phyloP scores from a whole-genome alignment of 257 asterid species.

The Thymus mandschuricus region DNA sequence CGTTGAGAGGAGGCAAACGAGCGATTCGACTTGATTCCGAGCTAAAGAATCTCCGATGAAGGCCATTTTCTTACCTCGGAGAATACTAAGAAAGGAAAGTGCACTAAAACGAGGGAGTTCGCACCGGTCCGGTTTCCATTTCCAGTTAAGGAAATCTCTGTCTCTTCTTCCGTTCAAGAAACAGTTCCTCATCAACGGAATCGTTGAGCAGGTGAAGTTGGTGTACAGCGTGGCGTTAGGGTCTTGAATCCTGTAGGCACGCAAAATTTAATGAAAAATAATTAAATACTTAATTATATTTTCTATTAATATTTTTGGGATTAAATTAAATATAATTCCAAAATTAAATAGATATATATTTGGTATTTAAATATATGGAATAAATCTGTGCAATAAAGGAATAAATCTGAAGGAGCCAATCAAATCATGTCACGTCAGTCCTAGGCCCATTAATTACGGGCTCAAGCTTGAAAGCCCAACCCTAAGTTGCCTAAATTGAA shows the following conservation, averaged over 20 bases:
- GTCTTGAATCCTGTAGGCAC: conserved; percentile 42
- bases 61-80: conserved; percentile 67
- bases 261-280: too few relatives aligned
- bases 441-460: too few relatives aligned
- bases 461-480: too few relatives aligned
- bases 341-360: too few relatives aligned
- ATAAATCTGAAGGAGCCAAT: too few relatives aligned
- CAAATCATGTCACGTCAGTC: too few relatives aligned
- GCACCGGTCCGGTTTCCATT: conserved; percentile 78
- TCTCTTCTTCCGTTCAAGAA: conserved; percentile 61
- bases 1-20: conserved; percentile 62
- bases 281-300: too few relatives aligned
- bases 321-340: too few relatives aligned
- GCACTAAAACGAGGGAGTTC: conserved; percentile 58
- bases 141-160: conserved; percentile 60
- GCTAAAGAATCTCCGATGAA: conserved; percentile 81
- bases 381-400: too few relatives aligned
- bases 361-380: too few relatives aligned
- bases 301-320: too few relatives aligned
- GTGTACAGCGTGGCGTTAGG: conserved; percentile 45
- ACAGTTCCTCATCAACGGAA: conserved; percentile 55
- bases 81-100: conserved; percentile 35
- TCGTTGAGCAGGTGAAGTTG: conserved; percentile 56
- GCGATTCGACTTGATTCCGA: conserved; percentile 81
- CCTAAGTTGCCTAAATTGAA: too few relatives aligned